Evolutionary conservation across 2,329 filamentous ascomycete species (phyloP), one percentile per base, ranked within the genome.

Genomic region (Colletotrichum graminicola): DNA sequence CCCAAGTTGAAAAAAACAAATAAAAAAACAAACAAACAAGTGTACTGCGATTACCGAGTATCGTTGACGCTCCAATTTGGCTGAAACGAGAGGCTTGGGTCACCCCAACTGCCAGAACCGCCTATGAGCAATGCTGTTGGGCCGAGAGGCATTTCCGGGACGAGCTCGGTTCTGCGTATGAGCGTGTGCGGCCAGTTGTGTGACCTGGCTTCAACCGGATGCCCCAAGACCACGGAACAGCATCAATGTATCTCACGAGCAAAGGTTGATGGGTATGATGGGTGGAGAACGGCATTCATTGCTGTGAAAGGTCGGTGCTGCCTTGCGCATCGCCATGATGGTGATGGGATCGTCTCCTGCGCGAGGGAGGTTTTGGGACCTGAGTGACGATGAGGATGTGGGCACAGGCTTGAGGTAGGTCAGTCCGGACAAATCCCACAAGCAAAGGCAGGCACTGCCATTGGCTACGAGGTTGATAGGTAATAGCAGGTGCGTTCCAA

Each of bases 171-270:
- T 67, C 51, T 62, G 63, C 57, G 23, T 56, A 54, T 36, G 34
- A 47, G 63, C 51, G 43, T 61, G 51, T 51, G 51, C 54, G 43
- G 45, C 21, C 66, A 66, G 67, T 32, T 49, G 62, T 61, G 67
- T 61, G 45, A 71, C 56, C 45, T 29, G 55, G 47, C 32, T 32
- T 52, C 14, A 34, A 32, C 7, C 41, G 34, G 62, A 43, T 34
- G 67, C 23, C 39, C 47, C 55, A 45, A 61, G 51, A 41, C 54
- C 54, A 63, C 16, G 61, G 18, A 54, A 43, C 23, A 21, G 61
- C 49, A 32, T 52, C 45, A n/a, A 41, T 21, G 26, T 29, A 18
- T 43, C 26, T 52, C 32, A 63, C 16, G 61, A 43, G 39, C 26
- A 14, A 12, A 18, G 41, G 18, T 26, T 14, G 57, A 6, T 47